Evolutionary conservation across 2,329 filamentous ascomycete species (phyloP).

Genomic region (Thelonectria discophora): DNA sequence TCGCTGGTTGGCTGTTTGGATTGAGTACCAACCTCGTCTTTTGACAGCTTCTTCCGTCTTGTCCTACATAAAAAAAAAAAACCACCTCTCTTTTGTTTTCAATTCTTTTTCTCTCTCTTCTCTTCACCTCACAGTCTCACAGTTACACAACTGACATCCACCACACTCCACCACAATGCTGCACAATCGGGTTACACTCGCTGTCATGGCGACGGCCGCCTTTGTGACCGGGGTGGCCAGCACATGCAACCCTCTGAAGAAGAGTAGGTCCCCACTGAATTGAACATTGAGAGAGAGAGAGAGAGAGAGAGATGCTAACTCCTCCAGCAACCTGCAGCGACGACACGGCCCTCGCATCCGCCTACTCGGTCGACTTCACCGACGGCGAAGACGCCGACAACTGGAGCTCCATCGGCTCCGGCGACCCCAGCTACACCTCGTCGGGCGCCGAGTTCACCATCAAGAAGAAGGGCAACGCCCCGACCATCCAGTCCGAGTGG

Average conservation of each 20-base stretch:
- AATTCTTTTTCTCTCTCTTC: background rate
- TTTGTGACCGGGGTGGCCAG: slow-evolving; percentile 18
- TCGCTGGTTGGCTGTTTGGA: no score
- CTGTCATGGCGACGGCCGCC: slow-evolving; percentile 16
- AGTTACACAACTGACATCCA: no score
- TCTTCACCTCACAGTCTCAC: background rate
- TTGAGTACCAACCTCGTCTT: no score
- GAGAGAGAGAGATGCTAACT: no score
- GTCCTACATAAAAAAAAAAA: no score
- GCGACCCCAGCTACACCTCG: slow-evolving; percentile 31
- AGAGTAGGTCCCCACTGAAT: slow-evolving; percentile 25
- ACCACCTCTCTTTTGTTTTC: background rate
- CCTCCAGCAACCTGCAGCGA: slow-evolving; percentile 19
- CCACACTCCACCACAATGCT: slow-evolving; percentile 11
- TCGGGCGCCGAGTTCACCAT: slow-evolving; percentile 58
- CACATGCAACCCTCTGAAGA: slow-evolving; percentile 35
- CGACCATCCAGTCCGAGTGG: slow-evolving; percentile 73
- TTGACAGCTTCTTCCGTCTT: no score
- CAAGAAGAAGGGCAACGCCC: slow-evolving; percentile 62
- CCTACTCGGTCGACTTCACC: slow-evolving; percentile 35
- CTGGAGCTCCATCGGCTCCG: slow-evolving; percentile 32
- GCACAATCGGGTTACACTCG: slow-evolving; percentile 14
- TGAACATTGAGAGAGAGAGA: no score
- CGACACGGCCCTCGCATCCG: slow-evolving; percentile 29
- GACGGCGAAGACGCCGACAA: slow-evolving; percentile 33